Evolutionary conservation across 1,284 basidiomycete species (phyloP), one percentile per base, ranked within the genome.

Genomic region (Marasmius oreades): DNA sequence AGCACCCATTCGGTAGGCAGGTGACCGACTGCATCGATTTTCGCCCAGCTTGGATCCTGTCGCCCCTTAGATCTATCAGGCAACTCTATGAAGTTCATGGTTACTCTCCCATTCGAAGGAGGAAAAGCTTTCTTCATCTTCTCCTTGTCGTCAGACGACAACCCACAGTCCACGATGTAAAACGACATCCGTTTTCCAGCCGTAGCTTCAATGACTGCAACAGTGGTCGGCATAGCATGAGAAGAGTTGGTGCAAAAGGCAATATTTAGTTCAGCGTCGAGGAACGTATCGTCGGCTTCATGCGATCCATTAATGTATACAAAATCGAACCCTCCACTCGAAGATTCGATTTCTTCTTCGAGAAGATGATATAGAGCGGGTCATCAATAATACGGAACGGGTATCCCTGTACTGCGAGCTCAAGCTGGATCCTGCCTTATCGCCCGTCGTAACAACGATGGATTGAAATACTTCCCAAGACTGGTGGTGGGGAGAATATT

Each of bases 401-500:
- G 59, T 71, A 73, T 11, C 76, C 74, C 2, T 79, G 77, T 57
- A 76, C 59, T 4, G 66, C 26, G 26, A 84, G 71, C 62, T 85
- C 84, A 61, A 79, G 76, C 28, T 63, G 66, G 47, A 84, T 63
- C 60, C 71, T 77, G n/a, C 62, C 71, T 85, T 12, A 76, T 84
- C 28, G 72, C 72, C 1, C 75, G 79, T 2, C 76, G 79, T 16
- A 64, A 73, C 37, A 60, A 70, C 2, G 81, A 84, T 55, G 73
- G 69, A 0, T 71, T 84, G 20, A 61, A 62, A 39, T 86, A 73
- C 85, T 81, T 59, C 84, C 84, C 1, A 85, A 82, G 69, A 85
- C 82, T 1, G 82, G 82, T 2, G 82, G 84, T 3, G 84, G 83
- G 0, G 84, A 86, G 59, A 82, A 86, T 47, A 83, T 85, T 20